These are phyloP conservation scores for Linum trigynum DNA, from an alignment of 345 rosid species.

Conservation along the genomic window DNA sequence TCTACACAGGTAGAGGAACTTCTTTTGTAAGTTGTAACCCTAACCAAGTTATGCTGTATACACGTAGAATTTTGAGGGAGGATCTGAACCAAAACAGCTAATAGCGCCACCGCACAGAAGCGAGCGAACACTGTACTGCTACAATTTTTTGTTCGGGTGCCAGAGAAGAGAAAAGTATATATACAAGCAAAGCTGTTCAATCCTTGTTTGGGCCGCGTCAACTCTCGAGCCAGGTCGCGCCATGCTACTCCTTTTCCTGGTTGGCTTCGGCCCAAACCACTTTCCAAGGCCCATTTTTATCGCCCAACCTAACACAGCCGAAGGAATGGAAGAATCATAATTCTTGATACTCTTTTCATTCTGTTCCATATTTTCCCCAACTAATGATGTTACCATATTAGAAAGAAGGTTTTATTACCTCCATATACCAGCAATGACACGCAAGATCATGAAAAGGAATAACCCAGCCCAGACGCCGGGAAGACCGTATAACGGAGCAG, in stretches of 20 bases:
- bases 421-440: slow-evolving; percentile 73
- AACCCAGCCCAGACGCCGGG: slow-evolving; percentile 83
- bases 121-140: too few relatives aligned
- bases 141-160: too few relatives aligned
- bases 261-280: slow-evolving; percentile 37
- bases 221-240: background rate
- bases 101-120: too few relatives aligned
- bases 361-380: background rate
- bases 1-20: too few relatives aligned
- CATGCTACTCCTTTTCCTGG: slow-evolving; percentile 25
- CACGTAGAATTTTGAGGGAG: too few relatives aligned
- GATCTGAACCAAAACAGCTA: too few relatives aligned
- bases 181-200: too few relatives aligned
- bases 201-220: too few relatives aligned
- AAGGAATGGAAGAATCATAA: background rate
- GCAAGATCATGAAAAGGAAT: slow-evolving; percentile 85
- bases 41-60: too few relatives aligned
- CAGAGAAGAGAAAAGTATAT: too few relatives aligned
- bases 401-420: slow-evolving; percentile 41
- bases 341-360: background rate
- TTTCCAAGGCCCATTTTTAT: slow-evolving; percentile 65
- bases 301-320: slow-evolving; percentile 38
- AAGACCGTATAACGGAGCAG: slow-evolving; percentile 66
- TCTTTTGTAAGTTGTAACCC: too few relatives aligned
- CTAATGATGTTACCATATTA: background rate